phyloP scores from a whole-genome alignment of 306 rosid species.

The Datisca glomerata region DNA sequence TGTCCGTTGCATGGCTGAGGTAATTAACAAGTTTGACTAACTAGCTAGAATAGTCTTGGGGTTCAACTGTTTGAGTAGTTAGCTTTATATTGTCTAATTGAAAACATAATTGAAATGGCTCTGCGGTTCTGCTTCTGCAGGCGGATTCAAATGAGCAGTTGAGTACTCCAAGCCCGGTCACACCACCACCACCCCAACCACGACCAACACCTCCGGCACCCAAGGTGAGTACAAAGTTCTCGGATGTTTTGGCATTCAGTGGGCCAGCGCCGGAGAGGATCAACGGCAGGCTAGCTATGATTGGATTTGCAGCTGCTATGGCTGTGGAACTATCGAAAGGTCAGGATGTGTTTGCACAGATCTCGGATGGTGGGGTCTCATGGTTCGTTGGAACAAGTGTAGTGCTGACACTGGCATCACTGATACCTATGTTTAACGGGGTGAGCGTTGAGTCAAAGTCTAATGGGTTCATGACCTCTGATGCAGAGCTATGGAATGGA shows the following conservation, averaged over 20 bases:
- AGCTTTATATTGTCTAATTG: background rate
- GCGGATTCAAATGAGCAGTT: too few relatives aligned
- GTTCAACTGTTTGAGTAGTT: too few relatives aligned
- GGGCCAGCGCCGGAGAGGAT: constrained; percentile 94
- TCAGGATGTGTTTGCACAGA: constrained; percentile 46
- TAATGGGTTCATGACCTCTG: constrained; percentile 37
- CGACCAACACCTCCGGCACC: too few relatives aligned
- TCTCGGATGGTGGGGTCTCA: constrained; percentile 51
- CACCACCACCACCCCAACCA: too few relatives aligned
- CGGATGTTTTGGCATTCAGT: constrained; percentile 48
- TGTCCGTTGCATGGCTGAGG: constrained; percentile 35
- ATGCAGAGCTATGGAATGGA: constrained; percentile 81
- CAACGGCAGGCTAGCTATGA: constrained; percentile 84
- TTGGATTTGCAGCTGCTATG: constrained; percentile 70
- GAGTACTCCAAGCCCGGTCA: too few relatives aligned
- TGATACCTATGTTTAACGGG: constrained; percentile 56
- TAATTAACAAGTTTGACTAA: background rate
- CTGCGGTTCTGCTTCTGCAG: too few relatives aligned
- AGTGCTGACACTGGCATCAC: constrained; percentile 45
- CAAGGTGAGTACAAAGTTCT: constrained; percentile 48
- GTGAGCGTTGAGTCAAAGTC: constrained; percentile 66
- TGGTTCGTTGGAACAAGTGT: constrained; percentile 56
- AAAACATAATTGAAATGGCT: too few relatives aligned
- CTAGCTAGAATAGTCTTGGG: too few relatives aligned
- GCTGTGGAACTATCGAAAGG: constrained; percentile 55